A percentile compares a stretch with the other conserved stretches of the same genome.
Conservation (phyloP, 768 basidiomycete genomes). For the Tylopilus balloui region DNA sequence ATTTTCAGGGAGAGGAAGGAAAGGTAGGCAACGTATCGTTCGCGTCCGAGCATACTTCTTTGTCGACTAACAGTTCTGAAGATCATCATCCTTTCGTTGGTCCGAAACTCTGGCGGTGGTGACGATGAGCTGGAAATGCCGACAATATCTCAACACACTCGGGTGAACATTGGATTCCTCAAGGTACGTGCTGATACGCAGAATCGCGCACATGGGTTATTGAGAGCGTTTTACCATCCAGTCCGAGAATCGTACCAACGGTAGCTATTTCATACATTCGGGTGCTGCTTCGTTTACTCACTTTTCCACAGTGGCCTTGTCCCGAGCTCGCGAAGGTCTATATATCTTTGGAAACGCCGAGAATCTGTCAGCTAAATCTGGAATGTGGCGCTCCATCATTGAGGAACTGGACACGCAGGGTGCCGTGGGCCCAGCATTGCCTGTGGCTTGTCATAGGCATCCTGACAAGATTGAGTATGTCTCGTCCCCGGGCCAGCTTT, state of each 20-base stretch:
- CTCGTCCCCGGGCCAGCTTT: conserved; percentile 49
- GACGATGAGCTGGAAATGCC: conserved; percentile 30
- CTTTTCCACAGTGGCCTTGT: conserved; percentile 52
- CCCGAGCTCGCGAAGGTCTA: conserved; percentile 69
- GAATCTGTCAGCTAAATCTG: conserved; percentile 45
- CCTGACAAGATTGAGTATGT: conserved; percentile 39
- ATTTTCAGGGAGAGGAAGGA: conserved; percentile 74
- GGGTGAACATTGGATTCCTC: conserved; percentile 62
- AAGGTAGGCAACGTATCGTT: conserved; percentile 32
- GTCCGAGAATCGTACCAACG: conserved; percentile 56
- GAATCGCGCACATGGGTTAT: not conserved
- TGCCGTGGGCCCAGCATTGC: conserved; percentile 48
- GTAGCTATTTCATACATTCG: conserved; percentile 19
- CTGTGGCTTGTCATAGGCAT: conserved; percentile 56
- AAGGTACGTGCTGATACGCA: conserved; percentile 43
- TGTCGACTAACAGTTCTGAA: conserved; percentile 20
- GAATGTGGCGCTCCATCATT: conserved; percentile 56
- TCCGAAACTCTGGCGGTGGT: conserved; percentile 60
- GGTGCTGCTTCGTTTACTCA: not conserved
- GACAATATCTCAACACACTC: conserved; percentile 13
- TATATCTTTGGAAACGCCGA: conserved; percentile 68
- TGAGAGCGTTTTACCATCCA: conserved; percentile 15
- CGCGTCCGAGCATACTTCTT: too few relatives aligned
- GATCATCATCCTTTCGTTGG: conserved; percentile 71
- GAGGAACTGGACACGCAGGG: conserved; percentile 50